These are phyloP conservation scores for Pichia gijzeniarum DNA, from an alignment of 805 yeast genomes.

Conservation along the genomic window DNA sequence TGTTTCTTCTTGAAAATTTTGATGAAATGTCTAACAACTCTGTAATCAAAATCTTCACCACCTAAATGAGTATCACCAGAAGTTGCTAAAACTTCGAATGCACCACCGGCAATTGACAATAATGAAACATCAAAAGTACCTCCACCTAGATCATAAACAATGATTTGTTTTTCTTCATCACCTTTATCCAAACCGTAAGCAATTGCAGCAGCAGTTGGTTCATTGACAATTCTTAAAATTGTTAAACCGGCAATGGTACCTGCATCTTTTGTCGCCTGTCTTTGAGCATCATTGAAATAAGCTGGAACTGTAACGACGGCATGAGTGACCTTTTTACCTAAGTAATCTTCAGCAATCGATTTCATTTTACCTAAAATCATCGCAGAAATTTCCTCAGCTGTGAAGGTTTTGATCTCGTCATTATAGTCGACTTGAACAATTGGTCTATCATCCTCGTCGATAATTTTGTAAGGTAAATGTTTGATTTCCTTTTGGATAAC, in stretches of 20 bases:
- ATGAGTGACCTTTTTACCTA: constrained; percentile 78
- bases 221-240: constrained; percentile 83
- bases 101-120: constrained; percentile 83
- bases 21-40: constrained; percentile 81
- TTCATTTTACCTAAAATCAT: constrained; percentile 91
- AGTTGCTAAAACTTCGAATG: constrained; percentile 87
- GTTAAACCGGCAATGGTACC: constrained; percentile 88
- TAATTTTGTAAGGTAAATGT: constrained; percentile 83
- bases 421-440: constrained; percentile 79
- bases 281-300: constrained; percentile 88
- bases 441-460: constrained; percentile 81
- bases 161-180: constrained; percentile 79
- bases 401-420: constrained; percentile 79
- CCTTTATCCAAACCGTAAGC: constrained; percentile 89
- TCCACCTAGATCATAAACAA: constrained; percentile 94
- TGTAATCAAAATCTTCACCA: constrained; percentile 94
- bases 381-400: constrained; percentile 93
- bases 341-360: constrained; percentile 83
- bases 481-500: constrained; percentile 75
- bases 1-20: constrained; percentile 90
- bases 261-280: constrained; percentile 92
- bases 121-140: constrained; percentile 94
- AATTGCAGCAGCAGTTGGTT: constrained; percentile 97
- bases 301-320: constrained; percentile 94
- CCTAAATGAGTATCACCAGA: constrained; percentile 97